Evolutionary conservation across 148 eudicot species (phyloP), one percentile per base, ranked within the genome.

Genomic region (Cornus suecica): DNA sequence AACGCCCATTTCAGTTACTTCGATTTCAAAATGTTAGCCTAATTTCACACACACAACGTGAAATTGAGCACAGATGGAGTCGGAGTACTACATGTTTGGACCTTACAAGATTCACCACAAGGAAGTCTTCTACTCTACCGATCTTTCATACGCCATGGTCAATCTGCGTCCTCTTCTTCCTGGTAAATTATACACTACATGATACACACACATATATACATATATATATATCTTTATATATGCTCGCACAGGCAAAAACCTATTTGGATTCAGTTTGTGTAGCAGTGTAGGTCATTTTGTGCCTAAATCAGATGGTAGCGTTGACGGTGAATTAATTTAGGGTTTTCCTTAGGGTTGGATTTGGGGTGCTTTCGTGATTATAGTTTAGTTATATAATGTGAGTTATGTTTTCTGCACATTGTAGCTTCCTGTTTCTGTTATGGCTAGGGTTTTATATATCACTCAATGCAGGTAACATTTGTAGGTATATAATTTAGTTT

Each of bases 111-210:
- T 94, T 30, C 80, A 85, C 78, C 76, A 74, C 9, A 87, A 88
- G 75, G 98, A 94, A 76, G 94, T 91, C 24, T 94, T 94, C 65
- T 87, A 90, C 82, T 74, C 88, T 61, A 91, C 93, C 26, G 82
- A 76, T 66, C 88, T 86, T 58, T 94, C 94, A 0, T 94, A 82
- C 82, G 94, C 94, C 68, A 66, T 94, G 83, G 98, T 94, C 77
- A 94, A 94, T 74, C 85, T 94, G 74, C 97, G 98, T 71, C 98
- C 98, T 25, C 75, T 91, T 80, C 74, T 90, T 82, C 94, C 98
- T 86, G 98, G 98, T 94, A 89, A 76, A 69, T 63, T 25, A 26
- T 68, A 20, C 4, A 8, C 27, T n/a, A 7, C 6, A 11, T 66
- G 18, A 3, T 48, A 52, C 18, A 52, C 58, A 15, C 13, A 52